Conservation (phyloP, 805 yeast species). For the Starmera quercuum region DNA sequence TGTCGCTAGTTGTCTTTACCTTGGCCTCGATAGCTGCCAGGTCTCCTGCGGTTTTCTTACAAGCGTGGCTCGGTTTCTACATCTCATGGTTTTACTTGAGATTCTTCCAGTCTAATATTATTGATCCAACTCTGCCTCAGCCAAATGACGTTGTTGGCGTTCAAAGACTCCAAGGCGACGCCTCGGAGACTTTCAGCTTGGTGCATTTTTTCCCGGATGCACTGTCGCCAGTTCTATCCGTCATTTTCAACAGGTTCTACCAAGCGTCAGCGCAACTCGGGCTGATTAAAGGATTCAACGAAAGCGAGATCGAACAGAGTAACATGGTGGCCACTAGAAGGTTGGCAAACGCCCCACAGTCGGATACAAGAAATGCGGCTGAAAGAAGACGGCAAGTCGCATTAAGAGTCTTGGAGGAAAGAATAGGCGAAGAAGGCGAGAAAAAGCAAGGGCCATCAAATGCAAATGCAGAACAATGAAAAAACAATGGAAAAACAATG, state of each 20-base stretch:
- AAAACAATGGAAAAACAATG: no score
- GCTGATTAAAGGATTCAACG: conserved; percentile 54
- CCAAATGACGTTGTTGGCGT: conserved; percentile 21
- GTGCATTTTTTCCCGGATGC: conserved; percentile 77
- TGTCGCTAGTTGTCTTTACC: conserved; percentile 23
- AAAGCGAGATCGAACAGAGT: conserved; percentile 63
- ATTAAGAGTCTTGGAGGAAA: conserved; percentile 63
- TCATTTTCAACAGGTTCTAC: conserved; percentile 39
- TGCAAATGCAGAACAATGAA: no score
- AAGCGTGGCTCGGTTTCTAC: conserved; percentile 52
- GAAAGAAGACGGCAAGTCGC: conserved; percentile 77
- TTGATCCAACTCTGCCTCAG: conserved; percentile 48
- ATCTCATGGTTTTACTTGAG: conserved; percentile 72
- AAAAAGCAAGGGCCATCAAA: no score
- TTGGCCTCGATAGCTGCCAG: conserved; percentile 20
- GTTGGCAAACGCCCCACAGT: conserved; percentile 18
- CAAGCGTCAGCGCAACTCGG: conserved; percentile 33
- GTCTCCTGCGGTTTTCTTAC: conserved; percentile 45
- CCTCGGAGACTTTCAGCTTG: conserved; percentile 81
- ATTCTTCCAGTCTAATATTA: conserved; percentile 56
- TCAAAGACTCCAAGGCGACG: conserved; percentile 61
- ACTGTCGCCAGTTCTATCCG: conserved; percentile 41
- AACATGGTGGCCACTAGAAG: conserved; percentile 65
- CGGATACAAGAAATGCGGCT: conserved; percentile 45
- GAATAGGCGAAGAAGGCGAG: conserved; percentile 34